Evolutionary conservation across 2,329 filamentous ascomycete genomes (phyloP).

Genomic region (Aspergillus hiratsukae): DNA sequence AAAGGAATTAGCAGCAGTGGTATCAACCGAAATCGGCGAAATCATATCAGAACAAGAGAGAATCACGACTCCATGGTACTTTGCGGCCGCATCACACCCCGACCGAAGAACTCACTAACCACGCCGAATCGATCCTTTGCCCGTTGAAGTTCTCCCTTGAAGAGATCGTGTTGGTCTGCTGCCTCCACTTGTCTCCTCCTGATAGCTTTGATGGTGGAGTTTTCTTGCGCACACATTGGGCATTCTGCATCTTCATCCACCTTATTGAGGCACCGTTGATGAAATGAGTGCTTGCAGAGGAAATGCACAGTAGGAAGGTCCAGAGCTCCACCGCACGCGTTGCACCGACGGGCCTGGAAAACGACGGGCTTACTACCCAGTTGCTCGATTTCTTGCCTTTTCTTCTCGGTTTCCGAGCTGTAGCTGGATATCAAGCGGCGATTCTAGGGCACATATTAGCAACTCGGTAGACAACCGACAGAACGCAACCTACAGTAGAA

Average conservation of each 20-base stretch:
- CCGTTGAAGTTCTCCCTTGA: slow-evolving; percentile 71
- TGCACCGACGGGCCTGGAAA: slow-evolving; percentile 86
- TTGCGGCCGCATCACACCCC: slow-evolving; percentile 72
- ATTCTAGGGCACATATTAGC: slow-evolving; percentile 51
- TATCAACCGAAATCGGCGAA: background rate
- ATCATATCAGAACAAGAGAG: background rate
- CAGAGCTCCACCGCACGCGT: slow-evolving; percentile 70
- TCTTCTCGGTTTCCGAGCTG: slow-evolving; percentile 73
- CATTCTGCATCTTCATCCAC: slow-evolving; percentile 69
- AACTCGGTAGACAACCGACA: background rate
- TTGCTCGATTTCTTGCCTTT: slow-evolving; percentile 72
- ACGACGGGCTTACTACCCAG: slow-evolving; percentile 75
- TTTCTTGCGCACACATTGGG: slow-evolving; percentile 76
- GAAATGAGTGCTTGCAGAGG: slow-evolving; percentile 94
- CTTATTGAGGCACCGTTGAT: slow-evolving; percentile 78
- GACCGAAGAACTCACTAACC: slow-evolving; percentile 88
- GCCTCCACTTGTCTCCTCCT: slow-evolving; percentile 80
- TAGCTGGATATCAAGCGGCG: slow-evolving; percentile 78
- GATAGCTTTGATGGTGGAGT: slow-evolving; percentile 84
- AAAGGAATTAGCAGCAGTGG: background rate
- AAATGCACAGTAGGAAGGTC: slow-evolving; percentile 93
- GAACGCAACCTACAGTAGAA: slow-evolving; percentile 42
- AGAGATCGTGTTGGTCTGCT: slow-evolving; percentile 82
- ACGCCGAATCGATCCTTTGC: slow-evolving; percentile 84
- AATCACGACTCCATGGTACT: slow-evolving; percentile 27